These are phyloP conservation scores for Parmelia sp. DNA, from an alignment of 495 filamentous ascomycete genomes.

Conservation along the genomic window DNA sequence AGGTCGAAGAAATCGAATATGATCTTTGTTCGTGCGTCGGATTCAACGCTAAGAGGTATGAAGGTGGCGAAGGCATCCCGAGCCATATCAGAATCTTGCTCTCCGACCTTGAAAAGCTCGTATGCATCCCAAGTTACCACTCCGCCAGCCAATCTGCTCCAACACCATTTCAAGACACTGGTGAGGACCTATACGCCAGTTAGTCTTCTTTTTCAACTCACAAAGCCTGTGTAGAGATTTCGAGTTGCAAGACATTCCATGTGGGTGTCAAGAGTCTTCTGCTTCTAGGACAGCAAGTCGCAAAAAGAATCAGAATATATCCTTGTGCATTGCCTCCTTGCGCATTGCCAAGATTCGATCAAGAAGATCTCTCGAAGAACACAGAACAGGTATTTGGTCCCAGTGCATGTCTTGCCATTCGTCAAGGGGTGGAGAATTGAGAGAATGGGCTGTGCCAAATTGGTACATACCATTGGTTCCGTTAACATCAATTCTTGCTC, in stretches of 20 bases:
- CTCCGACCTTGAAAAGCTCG: conserved; percentile 89
- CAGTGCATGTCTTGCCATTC: not conserved
- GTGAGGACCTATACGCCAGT: conserved; percentile 63
- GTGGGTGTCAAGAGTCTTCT: not conserved
- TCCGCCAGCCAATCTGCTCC: conserved; percentile 86
- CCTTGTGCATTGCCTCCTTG: not conserved
- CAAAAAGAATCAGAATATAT: no score
- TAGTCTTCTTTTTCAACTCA: not conserved
- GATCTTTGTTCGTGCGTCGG: conserved; percentile 75
- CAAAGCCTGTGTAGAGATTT: not conserved
- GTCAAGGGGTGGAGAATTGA: not conserved
- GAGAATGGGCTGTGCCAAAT: not conserved
- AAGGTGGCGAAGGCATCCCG: conserved; percentile 93
- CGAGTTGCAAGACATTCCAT: conserved; percentile 1
- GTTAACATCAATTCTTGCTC: conserved; percentile 84
- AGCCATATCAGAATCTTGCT: conserved; percentile 88
- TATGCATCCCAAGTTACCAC: conserved; percentile 97
- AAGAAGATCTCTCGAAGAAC: conserved; percentile 16
- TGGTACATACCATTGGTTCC: conserved; percentile 74
- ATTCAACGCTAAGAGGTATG: conserved; percentile 89
- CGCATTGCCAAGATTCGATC: not conserved
- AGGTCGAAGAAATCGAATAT: conserved; percentile 97
- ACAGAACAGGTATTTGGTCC: not conserved
- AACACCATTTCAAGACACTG: conserved; percentile 97
- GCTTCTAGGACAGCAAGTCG: not conserved